These are phyloP conservation scores for Eimeria maxima DNA, from an alignment of 169 alveolate species.

Conservation along the genomic window DNA sequence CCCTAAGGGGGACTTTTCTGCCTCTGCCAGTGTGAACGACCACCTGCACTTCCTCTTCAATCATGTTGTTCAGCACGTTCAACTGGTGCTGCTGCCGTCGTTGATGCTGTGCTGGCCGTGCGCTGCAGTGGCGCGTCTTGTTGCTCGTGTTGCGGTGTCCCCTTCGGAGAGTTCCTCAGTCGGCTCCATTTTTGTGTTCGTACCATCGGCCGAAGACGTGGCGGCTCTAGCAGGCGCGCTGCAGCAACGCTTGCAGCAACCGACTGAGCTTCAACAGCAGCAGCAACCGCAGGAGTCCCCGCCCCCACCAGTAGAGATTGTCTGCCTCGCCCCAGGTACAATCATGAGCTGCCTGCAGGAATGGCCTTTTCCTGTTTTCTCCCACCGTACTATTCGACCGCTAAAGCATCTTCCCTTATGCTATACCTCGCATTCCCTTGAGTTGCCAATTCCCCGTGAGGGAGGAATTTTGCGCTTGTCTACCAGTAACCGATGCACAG, in stretches of 20 bases:
- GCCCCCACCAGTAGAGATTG: slow-evolving; percentile 18
- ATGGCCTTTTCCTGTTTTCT: background rate
- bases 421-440: background rate
- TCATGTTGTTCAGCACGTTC: background rate
- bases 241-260: slow-evolving; percentile 5
- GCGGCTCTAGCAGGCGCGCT: slow-evolving; percentile 23
- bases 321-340: slow-evolving; percentile 59
- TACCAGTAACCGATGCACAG: background rate
- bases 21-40: background rate
- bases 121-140: no score
- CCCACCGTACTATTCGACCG: background rate
- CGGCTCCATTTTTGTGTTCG: slow-evolving; percentile 55
- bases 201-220: slow-evolving; percentile 46
- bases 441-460: background rate
- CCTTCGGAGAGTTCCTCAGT: background rate
- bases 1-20: background rate
- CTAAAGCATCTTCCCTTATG: background rate
- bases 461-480: background rate
- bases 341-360: background rate
- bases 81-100: background rate
- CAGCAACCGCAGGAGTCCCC: background rate
- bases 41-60: background rate
- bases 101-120: background rate
- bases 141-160: slow-evolving; percentile 37
- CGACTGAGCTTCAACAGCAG: background rate